phyloP scores from a whole-genome alignment of 2,329 filamentous ascomycete species.

The Pestalotiopsis sp. region DNA sequence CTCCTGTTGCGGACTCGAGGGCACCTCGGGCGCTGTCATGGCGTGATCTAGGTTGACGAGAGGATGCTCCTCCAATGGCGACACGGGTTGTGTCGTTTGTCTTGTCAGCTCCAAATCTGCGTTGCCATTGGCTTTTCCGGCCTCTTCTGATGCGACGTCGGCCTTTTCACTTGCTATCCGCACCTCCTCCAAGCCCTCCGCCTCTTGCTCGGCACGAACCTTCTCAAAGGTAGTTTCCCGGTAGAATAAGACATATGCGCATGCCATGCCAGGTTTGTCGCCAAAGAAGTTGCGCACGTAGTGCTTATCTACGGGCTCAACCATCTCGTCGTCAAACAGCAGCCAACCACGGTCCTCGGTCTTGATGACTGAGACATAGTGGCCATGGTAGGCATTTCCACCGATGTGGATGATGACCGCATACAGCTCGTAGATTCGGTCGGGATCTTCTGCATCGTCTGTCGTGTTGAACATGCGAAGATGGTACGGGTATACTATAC shows the following conservation, averaged over 20 bases:
- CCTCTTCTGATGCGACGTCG: slow-evolving; percentile 48
- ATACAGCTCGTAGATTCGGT: slow-evolving; percentile 93
- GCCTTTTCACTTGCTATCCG: slow-evolving; percentile 57
- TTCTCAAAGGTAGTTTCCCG: slow-evolving; percentile 80
- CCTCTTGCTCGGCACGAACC: slow-evolving; percentile 76
- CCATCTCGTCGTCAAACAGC: slow-evolving; percentile 96
- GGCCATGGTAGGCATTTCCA: slow-evolving; percentile 93
- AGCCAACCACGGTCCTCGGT: slow-evolving; percentile 95
- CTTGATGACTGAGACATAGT: slow-evolving; percentile 98
- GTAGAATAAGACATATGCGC: slow-evolving; percentile 96
- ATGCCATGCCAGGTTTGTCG: slow-evolving; percentile 85
- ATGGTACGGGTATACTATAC: slow-evolving; percentile 96
- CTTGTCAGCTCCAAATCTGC: slow-evolving; percentile 43
- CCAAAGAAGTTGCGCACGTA: slow-evolving; percentile 98
- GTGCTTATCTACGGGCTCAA: slow-evolving; percentile 94
- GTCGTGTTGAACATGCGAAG: slow-evolving; percentile 97
- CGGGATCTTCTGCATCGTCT: slow-evolving; percentile 89
- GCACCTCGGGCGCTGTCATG: slow-evolving; percentile 57
- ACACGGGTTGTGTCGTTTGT: slow-evolving; percentile 49
- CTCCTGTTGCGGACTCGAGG: slow-evolving; percentile 23
- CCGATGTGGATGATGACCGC: slow-evolving; percentile 97
- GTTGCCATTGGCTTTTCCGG: slow-evolving; percentile 45
- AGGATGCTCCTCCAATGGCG: slow-evolving; percentile 46
- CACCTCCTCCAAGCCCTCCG: slow-evolving; percentile 68
- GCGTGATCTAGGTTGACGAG: slow-evolving; percentile 66